phyloP scores from a whole-genome alignment of 2,329 filamentous ascomycete genomes.

The Aspergillus brunneoviolaceus region DNA sequence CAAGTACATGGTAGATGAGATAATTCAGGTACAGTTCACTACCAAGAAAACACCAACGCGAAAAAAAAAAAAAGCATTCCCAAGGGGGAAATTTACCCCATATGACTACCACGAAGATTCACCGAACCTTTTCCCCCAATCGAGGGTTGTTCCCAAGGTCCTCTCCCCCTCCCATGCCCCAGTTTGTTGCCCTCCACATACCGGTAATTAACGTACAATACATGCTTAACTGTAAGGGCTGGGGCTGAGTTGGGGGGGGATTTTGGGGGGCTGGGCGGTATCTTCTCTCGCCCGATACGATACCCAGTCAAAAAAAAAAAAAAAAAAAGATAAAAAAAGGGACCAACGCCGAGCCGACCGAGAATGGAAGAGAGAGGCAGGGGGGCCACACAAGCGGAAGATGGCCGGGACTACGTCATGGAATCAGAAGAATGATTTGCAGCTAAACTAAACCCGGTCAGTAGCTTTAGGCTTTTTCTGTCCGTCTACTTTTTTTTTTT shows the following conservation, averaged over 20 bases:
- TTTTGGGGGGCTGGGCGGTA: not conserved
- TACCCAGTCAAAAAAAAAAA: not conserved
- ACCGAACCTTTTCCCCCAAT: not conserved
- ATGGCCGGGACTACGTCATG: conserved; percentile 23
- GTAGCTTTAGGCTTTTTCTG: no score
- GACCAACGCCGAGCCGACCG: conserved; percentile 1
- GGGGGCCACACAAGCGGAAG: conserved; percentile 8
- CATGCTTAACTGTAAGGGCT: not conserved
- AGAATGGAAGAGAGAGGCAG: conserved; percentile 4
- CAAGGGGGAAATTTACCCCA: not conserved
- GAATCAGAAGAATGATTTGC: conserved; percentile 23
- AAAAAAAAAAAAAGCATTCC: not conserved
- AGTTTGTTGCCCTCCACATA: not conserved
- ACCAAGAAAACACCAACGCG: no score
- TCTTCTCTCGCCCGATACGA: not conserved
- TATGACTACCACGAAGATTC: not conserved
- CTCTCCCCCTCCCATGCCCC: not conserved
- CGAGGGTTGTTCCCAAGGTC: not conserved
- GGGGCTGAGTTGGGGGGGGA: not conserved
- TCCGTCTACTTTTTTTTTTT: no score
- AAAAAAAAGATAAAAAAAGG: not conserved
- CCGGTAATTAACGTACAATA: no score
- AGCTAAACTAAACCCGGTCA: conserved; percentile 14
- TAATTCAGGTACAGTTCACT: no score
- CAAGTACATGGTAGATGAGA: no score